Evolutionary conservation across 352 stramenopile genomes (phyloP), one percentile per base, ranked within the genome.

Genomic region (Pythium scleroteichum): DNA sequence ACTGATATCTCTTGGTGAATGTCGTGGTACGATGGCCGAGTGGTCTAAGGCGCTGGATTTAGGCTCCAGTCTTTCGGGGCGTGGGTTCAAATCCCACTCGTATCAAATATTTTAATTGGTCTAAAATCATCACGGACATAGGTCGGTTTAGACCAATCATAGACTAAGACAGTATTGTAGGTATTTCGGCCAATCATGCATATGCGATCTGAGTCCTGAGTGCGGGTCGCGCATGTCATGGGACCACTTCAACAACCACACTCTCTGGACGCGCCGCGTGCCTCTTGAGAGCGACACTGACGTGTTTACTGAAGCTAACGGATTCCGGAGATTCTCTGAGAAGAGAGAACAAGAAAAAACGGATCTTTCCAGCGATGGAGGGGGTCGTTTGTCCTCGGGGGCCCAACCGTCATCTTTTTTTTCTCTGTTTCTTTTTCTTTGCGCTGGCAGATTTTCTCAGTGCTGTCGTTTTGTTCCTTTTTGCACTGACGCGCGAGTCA

Each of bases 21-120:
- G 29, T 35, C 29, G 29, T 55, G 59, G 59, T 66, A 66, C 59
- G 59, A 66, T 66, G 59, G 59, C 59, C 59, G 59, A 66, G 59
- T 66, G 59, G 59, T 66, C 59, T 66, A 66, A 66, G 59, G 59
- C 59, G 59, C 59, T 66, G 59, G 59, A 66, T 66, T 66, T 66
- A 66, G 59, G 59, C 59, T 66, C 59, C 59, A 66, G 59, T 66
- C 59, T 60, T 66, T 55, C 49, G 50, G 59, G 59, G 59, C 59
- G 59, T 66, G 59, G 59, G 59, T 66, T 66, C 59, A 66, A 66
- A 66, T 66, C 59, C 59, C 59, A 66, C 59, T 66, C 59, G 59
- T 66, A 66, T 66, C 59, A 66, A 48, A 13, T 41, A 59, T 65
- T 65, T 57, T 33, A 20, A 65, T 65, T 65, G 49, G 58, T 10